These are phyloP conservation scores for Tuber calosporum DNA, from an alignment of 495 filamentous ascomycete genomes.

Conservation along the genomic window DNA sequence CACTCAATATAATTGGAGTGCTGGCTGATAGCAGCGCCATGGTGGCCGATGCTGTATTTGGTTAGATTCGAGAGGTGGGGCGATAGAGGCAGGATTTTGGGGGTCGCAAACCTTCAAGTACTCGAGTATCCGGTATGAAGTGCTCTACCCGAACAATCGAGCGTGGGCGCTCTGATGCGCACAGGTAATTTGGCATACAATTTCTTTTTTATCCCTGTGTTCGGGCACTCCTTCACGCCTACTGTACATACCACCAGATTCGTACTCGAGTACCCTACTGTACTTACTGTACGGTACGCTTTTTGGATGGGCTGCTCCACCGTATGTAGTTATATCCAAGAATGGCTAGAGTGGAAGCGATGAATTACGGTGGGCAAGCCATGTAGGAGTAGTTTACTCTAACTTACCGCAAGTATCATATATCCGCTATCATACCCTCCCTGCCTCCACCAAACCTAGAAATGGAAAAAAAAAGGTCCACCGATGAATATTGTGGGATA, in stretches of 20 bases:
- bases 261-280: too few species aligned
- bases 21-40: background rate
- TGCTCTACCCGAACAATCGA: background rate
- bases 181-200: background rate
- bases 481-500: background rate
- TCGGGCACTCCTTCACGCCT: background rate
- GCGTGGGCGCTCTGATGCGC: background rate
- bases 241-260: too few species aligned
- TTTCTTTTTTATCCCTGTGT: background rate
- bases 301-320: background rate
- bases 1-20: background rate
- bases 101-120: background rate
- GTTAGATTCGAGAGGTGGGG: background rate
- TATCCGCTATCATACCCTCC: background rate
- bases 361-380: background rate
- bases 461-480: background rate
- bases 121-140: background rate
- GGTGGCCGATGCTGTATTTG: background rate
- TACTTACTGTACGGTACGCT: background rate
- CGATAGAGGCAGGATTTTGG: background rate
- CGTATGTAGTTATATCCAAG: background rate
- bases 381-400: background rate
- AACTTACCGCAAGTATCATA: background rate
- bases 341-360: background rate
- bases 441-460: background rate